Base-by-base conservation (phyloP, 2,329 filamentous ascomycete species). In the Aquanectria penicillioides region DNA sequence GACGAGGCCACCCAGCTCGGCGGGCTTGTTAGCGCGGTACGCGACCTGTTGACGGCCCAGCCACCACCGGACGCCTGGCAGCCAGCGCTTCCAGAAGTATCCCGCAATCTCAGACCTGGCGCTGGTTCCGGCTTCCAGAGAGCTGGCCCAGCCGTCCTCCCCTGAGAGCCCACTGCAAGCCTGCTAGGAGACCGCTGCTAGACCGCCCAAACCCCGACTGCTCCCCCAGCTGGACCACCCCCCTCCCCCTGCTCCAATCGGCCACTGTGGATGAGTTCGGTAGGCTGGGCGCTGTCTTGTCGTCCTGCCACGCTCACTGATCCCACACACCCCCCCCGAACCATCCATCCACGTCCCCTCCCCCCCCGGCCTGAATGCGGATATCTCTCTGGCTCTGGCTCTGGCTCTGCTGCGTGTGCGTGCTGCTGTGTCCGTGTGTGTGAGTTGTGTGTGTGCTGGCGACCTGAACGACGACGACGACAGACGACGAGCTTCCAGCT, bases 401-500 rank as follows among this genome's bases (percentile, higher is more conserved):
- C 33, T 48, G 61, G 61, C 64, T 56, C 22, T 22, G 28, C 36
- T 40, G 36, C 38, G 38, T 41, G 4, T 41, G 15, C 20, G 41
- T 31, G 49, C 29, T 44, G 38, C 22, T 43, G 38, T 15, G 38
- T 43, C 38, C 38, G 38, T 43, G 38, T 43, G n/a, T n/a, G n/a
- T 28, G 61, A 63, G 57, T 31, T 61, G n/a, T n/a, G n/a, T n/a
- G 68, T 69, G 61, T 63, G 67, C 67, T 67, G 63, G 66, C 51
- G 61, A 62, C 63, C 59, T 58, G 52, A 64, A 63, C 47, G 48
- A 63, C 51, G 54, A 60, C 63, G 58, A 59, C 59, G 33, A 50
- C 61, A 52, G 31, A 34, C 20, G 47, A 61, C 50, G 52, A 29
- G 29, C 51, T 59, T 43, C 38, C 50, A 58, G 33, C 41, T 43